phyloP scores from a whole-genome alignment of 176 grass and related monocot species.

The Aechmea fasciata region DNA sequence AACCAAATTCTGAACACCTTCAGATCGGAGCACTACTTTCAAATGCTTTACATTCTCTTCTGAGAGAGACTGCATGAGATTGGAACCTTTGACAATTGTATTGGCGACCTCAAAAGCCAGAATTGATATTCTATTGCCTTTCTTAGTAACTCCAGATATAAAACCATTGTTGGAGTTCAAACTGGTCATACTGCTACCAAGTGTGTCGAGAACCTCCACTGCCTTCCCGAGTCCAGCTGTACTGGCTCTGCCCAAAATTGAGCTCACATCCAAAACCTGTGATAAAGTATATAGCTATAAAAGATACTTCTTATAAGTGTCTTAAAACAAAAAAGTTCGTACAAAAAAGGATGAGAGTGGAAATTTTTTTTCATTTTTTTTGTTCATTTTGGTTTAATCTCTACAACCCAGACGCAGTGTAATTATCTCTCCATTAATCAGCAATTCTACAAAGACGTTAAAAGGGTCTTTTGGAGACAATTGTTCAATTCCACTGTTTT shows the following conservation, averaged over 20 bases:
- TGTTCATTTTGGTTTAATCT: not conserved
- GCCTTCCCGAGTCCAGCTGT: slow-evolving; percentile 16
- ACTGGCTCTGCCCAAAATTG: slow-evolving; percentile 15
- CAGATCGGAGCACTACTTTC: slow-evolving; percentile 35
- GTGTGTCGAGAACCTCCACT: slow-evolving; percentile 20
- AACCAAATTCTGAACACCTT: slow-evolving; percentile 39
- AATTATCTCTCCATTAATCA: too few relatives aligned
- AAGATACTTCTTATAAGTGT: not conserved
- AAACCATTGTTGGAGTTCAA: slow-evolving; percentile 16
- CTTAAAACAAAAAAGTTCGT: not conserved
- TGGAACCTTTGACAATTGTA: slow-evolving; percentile 50
- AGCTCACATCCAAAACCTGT: slow-evolving; percentile 24
- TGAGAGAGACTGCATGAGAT: slow-evolving; percentile 43
- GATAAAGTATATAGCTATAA: not conserved
- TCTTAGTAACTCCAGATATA: slow-evolving; percentile 8
- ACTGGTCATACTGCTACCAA: slow-evolving; percentile 22
- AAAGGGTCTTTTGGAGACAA: too few relatives aligned
- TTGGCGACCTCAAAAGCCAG: slow-evolving; percentile 69
- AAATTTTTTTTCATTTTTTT: too few relatives aligned
- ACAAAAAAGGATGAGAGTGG: not conserved
- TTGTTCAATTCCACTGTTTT: too few relatives aligned
- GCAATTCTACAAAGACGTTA: too few relatives aligned
- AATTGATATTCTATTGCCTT: slow-evolving; percentile 36
- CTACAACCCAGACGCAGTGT: too few relatives aligned
- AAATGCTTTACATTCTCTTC: slow-evolving; percentile 31